A percentile compares a stretch with the other conserved stretches of the same genome.
Evolutionary conservation across 108 stramenopile genomes (phyloP).

Genomic region (Pseudonitzschia pungens): DNA sequence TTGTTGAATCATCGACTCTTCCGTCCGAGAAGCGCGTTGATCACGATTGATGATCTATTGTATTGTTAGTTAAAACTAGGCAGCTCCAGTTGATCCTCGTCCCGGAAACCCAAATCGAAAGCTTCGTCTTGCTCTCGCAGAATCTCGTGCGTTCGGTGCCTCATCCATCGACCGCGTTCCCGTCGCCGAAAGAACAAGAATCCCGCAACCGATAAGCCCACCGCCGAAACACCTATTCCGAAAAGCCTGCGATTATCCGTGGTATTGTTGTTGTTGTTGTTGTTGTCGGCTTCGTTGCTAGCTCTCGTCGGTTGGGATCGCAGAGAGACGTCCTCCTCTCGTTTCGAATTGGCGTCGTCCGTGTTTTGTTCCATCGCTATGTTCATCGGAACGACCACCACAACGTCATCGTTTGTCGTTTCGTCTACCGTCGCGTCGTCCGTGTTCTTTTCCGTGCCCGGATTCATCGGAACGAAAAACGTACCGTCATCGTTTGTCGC

Average conservation of each 20-base stretch:
- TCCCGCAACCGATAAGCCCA: not conserved
- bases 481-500: not conserved
- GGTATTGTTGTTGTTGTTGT: no score
- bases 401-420: not conserved
- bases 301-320: no score
- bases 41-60: no score
- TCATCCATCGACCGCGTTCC: constrained; percentile 8
- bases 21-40: no score
- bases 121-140: constrained; percentile 22
- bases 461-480: not conserved
- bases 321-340: no score
- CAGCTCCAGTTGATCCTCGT: not conserved
- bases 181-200: constrained; percentile 1
- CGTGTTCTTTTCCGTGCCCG: not conserved
- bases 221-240: no score
- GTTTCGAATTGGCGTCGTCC: not conserved
- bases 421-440: not conserved
- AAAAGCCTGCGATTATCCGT: no score
- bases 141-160: constrained; percentile 20
- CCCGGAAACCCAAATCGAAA: constrained; percentile 9
- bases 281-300: no score
- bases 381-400: not conserved
- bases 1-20: no score
- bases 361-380: not conserved
- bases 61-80: no score